Conservation (phyloP, 116 monocot species). For the Zostera marina region DNA sequence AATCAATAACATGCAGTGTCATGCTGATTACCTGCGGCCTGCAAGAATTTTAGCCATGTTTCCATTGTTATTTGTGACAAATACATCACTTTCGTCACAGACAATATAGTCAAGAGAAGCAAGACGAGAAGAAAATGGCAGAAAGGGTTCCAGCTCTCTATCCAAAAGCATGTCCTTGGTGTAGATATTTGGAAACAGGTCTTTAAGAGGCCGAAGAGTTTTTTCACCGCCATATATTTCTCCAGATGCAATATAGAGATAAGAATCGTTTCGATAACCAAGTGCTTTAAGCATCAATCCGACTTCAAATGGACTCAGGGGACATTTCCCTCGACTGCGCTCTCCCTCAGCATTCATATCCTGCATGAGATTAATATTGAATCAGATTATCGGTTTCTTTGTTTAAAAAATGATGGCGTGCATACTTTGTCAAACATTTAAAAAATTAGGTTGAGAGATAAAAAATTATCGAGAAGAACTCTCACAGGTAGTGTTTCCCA, state of each 20-base stretch:
- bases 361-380: constrained; percentile 5
- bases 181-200: constrained; percentile 60
- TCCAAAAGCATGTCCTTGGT: constrained; percentile 51
- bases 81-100: constrained; percentile 61
- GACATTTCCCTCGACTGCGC: constrained; percentile 64
- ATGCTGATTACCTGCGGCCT: constrained; percentile 36
- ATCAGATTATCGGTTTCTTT: no score
- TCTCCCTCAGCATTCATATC: constrained; percentile 44
- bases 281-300: constrained; percentile 68
- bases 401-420: no score
- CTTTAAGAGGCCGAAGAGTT: constrained; percentile 46
- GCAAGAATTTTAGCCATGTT: constrained; percentile 87
- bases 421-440: neutral
- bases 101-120: constrained; percentile 75
- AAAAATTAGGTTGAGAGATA: neutral
- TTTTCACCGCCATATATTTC: constrained; percentile 68
- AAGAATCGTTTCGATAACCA: constrained; percentile 48
- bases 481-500: constrained; percentile 80
- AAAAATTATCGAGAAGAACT: neutral
- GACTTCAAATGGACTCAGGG: constrained; percentile 63
- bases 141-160: constrained; percentile 36
- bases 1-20: neutral
- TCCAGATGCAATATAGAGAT: constrained; percentile 73
- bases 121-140: constrained; percentile 47
- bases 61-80: constrained; percentile 78